Percentiles rank a stretch among this genome's conserved stretches.
phyloP scores from a whole-genome alignment of 2,329 filamentous ascomycete species.

The Hymenoscyphus scutula region DNA sequence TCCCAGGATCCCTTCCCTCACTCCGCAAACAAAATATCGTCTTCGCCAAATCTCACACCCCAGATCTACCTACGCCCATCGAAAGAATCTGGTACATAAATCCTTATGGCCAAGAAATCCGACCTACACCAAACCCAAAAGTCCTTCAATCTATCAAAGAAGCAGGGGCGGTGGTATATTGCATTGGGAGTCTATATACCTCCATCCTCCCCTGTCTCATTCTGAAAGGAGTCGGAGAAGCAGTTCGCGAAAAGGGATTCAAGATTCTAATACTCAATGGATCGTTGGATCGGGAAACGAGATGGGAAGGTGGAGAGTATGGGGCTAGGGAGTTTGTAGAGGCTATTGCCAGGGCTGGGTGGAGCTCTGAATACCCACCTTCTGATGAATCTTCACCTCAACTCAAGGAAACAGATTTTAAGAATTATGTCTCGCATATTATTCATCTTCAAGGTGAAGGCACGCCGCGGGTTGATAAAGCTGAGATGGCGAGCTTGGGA shows the following conservation, averaged over 20 bases:
- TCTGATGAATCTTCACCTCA: slow-evolving; percentile 24
- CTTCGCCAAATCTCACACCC: slow-evolving; percentile 73
- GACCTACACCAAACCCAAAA: slow-evolving; percentile 77
- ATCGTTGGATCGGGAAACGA: slow-evolving; percentile 81
- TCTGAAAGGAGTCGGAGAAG: slow-evolving; percentile 70
- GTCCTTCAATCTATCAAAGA: slow-evolving; percentile 61
- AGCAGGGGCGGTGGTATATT: slow-evolving; percentile 75
- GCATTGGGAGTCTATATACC: slow-evolving; percentile 91
- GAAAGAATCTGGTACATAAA: slow-evolving; percentile 95
- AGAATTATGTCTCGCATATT: slow-evolving; percentile 76
- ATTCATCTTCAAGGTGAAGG: slow-evolving; percentile 72
- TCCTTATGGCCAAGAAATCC: slow-evolving; percentile 95
- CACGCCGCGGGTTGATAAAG: slow-evolving; percentile 68
- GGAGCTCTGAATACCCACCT: slow-evolving; percentile 14
- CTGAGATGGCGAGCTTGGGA: slow-evolving; percentile 61
- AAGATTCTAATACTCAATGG: slow-evolving; percentile 77
- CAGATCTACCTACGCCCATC: slow-evolving; percentile 76
- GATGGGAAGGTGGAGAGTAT: slow-evolving; percentile 61
- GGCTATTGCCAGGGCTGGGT: slow-evolving; percentile 71
- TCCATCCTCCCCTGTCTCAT: slow-evolving; percentile 82
- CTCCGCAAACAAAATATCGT: slow-evolving; percentile 77
- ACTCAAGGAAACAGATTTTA: slow-evolving; percentile 48
- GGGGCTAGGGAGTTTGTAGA: slow-evolving; percentile 77
- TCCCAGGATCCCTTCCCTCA: slow-evolving; percentile 76
- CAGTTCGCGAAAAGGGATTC: slow-evolving; percentile 51